These are phyloP conservation scores for Lactarius hatsudake DNA, from an alignment of 768 basidiomycete species.

Conservation along the genomic window DNA sequence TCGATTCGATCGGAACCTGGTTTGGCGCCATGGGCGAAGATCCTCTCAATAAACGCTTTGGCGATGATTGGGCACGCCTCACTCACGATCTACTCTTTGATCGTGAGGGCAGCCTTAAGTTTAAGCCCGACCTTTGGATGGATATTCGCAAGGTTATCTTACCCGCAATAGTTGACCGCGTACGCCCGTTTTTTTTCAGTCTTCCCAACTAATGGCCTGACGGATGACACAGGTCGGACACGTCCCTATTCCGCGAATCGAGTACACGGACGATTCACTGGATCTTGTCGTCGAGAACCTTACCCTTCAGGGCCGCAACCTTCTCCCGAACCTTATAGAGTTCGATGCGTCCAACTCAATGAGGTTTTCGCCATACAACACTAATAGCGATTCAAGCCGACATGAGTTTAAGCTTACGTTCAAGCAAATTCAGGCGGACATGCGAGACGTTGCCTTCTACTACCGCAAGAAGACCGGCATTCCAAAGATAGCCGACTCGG, in stretches of 20 bases:
- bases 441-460: slow-evolving; percentile 91
- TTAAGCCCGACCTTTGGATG: slow-evolving; percentile 86
- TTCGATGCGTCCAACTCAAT: slow-evolving; percentile 78
- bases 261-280: slow-evolving; percentile 83
- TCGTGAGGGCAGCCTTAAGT: slow-evolving; percentile 76
- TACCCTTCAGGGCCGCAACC: slow-evolving; percentile 79
- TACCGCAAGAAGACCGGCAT: slow-evolving; percentile 84
- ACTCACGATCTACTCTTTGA: slow-evolving; percentile 83
- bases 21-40: slow-evolving; percentile 85
- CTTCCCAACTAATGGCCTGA: background rate
- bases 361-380: slow-evolving; percentile 79
- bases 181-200: slow-evolving; percentile 36
- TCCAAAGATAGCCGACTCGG: slow-evolving; percentile 76
- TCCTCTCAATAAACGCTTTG: slow-evolving; percentile 76
- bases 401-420: slow-evolving; percentile 77
- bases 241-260: slow-evolving; percentile 88
- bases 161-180: slow-evolving; percentile 72
- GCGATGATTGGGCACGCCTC: slow-evolving; percentile 77
- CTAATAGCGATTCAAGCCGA: slow-evolving; percentile 51
- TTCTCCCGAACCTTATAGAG: slow-evolving; percentile 78
- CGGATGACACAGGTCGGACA: slow-evolving; percentile 54
- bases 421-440: slow-evolving; percentile 87
- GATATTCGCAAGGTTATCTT: slow-evolving; percentile 83
- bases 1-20: slow-evolving; percentile 70
- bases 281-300: slow-evolving; percentile 95